phyloP scores from a whole-genome alignment of 2,329 filamentous ascomycete species.

The Amphichorda felina region DNA sequence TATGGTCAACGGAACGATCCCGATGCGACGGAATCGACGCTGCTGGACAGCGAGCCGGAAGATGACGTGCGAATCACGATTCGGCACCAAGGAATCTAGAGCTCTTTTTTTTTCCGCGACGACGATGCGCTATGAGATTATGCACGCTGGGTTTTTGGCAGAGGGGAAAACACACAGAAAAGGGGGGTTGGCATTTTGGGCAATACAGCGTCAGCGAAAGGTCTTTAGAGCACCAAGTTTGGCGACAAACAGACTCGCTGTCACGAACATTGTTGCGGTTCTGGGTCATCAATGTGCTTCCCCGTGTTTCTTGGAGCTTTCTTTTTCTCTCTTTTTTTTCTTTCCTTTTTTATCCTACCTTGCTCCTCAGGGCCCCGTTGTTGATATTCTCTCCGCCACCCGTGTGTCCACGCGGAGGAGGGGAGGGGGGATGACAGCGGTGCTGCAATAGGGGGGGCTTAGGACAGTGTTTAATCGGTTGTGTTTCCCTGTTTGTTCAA shows the following conservation, averaged over 20 bases:
- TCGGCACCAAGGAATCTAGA: not conserved
- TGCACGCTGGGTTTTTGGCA: not conserved
- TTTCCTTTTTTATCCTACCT: too few relatives aligned
- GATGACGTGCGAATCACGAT: not conserved
- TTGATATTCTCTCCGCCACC: too few relatives aligned
- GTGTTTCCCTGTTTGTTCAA: too few relatives aligned
- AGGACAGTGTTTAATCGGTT: too few relatives aligned
- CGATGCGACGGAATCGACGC: not conserved
- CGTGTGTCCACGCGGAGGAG: too few relatives aligned
- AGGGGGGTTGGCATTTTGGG: not conserved
- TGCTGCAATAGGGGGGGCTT: too few relatives aligned
- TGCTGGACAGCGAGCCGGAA: slow-evolving; percentile 3
- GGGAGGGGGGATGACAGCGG: too few relatives aligned
- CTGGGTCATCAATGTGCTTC: too few relatives aligned
- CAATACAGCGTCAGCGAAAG: not conserved
- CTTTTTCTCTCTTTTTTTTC: too few relatives aligned
- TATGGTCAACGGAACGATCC: not conserved
- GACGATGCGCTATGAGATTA: not conserved
- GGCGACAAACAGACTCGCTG: slow-evolving; percentile 14
- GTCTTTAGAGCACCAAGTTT: slow-evolving; percentile 12
- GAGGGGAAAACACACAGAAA: not conserved
- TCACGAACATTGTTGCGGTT: too few relatives aligned
- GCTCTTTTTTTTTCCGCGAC: not conserved
- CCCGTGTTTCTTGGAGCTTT: too few relatives aligned
- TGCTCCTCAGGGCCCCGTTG: too few relatives aligned